A percentile compares a stretch with the other conserved stretches of the same genome.
Conservation (phyloP, 176 grass and related monocot genomes). For the Alopecurus myosuroides region DNA sequence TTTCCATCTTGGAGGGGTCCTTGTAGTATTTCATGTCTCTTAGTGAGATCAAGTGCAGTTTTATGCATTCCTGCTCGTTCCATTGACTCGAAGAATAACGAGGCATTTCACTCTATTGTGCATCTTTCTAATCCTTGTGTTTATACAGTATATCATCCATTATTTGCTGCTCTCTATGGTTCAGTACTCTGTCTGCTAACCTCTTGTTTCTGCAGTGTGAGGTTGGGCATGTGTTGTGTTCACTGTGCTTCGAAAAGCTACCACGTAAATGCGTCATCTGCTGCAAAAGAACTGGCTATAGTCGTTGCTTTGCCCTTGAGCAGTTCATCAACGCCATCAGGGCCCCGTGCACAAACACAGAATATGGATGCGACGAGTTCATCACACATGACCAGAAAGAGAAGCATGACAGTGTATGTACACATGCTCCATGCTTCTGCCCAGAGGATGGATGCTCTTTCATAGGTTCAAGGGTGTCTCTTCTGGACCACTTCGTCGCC, state of each 20-base stretch:
- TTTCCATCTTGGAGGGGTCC: neutral
- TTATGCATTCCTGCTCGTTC: neutral
- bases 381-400: constrained; percentile 13
- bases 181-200: neutral
- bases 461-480: neutral
- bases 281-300: neutral
- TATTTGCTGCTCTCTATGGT: neutral
- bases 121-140: neutral
- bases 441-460: constrained; percentile 16
- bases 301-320: constrained; percentile 1
- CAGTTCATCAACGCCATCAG: neutral
- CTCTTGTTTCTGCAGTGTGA: neutral
- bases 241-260: neutral
- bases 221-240: constrained; percentile 11
- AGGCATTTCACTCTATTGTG: neutral
- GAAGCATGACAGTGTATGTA: neutral
- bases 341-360: neutral
- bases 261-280: neutral
- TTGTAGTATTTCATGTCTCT: neutral
- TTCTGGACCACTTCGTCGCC: constrained; percentile 11
- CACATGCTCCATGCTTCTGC: constrained; percentile 10
- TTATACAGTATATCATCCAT: neutral
- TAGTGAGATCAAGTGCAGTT: neutral
- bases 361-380: neutral
- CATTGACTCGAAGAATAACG: neutral